A percentile compares a stretch with the other conserved stretches of the same genome.
Evolutionary conservation across 176 grass and related monocot genomes (phyloP).

Genomic region (Phoenix roebelenii): DNA sequence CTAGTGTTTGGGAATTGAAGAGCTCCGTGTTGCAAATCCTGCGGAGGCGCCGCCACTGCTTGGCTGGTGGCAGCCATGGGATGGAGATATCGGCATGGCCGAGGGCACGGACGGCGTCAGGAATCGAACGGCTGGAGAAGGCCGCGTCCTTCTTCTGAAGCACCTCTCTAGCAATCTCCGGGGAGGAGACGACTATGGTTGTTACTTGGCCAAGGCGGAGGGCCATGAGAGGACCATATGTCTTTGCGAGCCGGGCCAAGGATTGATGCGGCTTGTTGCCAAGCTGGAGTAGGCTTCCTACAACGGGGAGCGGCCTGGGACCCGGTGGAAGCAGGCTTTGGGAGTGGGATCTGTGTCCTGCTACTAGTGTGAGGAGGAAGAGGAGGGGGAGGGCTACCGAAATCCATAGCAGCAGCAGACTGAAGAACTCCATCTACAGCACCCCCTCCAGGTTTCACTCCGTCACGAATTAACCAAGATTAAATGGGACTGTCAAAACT

Average conservation of each 20-base stretch:
- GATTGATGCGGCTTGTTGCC: not conserved
- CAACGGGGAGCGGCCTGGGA: conserved; percentile 4
- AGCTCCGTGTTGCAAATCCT: conserved; percentile 4
- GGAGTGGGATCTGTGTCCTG: too few relatives aligned
- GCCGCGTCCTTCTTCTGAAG: conserved; percentile 10
- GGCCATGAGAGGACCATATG: conserved; percentile 8
- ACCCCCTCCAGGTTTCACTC: too few relatives aligned
- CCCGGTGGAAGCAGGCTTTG: conserved; percentile 5
- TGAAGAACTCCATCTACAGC: too few relatives aligned
- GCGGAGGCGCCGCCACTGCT: not conserved
- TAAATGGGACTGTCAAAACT: too few relatives aligned
- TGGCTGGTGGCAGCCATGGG: not conserved
- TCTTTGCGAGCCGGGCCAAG: conserved; percentile 12
- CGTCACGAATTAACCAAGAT: too few relatives aligned
- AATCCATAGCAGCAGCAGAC: too few relatives aligned
- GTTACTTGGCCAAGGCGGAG: conserved; percentile 7
- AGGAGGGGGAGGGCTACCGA: too few relatives aligned
- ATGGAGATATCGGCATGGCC: conserved; percentile 8
- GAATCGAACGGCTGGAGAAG: conserved; percentile 3
- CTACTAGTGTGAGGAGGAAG: too few relatives aligned
- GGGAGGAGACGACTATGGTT: conserved; percentile 7
- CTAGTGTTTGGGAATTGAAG: not conserved
- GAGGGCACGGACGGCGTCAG: conserved; percentile 1
- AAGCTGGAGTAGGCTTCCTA: conserved; percentile 13
- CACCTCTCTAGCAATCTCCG: conserved; percentile 3